phyloP scores from a whole-genome alignment of 805 yeast genomes.

The Ogataea dorogensis region DNA sequence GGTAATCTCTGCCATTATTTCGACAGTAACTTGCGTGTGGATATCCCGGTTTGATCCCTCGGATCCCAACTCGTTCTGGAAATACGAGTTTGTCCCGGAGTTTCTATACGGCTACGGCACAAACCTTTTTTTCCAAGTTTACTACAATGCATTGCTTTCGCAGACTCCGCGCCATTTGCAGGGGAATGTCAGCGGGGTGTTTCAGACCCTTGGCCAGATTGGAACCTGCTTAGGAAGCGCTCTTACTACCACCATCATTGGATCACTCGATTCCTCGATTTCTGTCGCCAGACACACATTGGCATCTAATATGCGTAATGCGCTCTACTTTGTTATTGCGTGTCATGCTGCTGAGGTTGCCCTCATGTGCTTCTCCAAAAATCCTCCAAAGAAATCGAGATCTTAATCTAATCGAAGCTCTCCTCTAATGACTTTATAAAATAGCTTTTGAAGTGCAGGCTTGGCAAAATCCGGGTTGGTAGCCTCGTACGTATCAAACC shows the following conservation, averaged over 20 bases:
- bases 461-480: constrained; percentile 1
- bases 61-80: constrained; percentile 23
- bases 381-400: constrained; percentile 1
- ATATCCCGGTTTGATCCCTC: constrained; percentile 20
- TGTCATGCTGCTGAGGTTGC: constrained; percentile 4
- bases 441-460: not conserved
- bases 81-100: constrained; percentile 26
- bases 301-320: constrained; percentile 3
- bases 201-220: constrained; percentile 37
- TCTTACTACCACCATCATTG: constrained; percentile 26
- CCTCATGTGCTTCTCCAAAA: constrained; percentile 8
- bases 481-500: not conserved
- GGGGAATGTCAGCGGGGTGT: constrained; percentile 39
- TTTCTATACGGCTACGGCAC: constrained; percentile 20
- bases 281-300: not conserved
- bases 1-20: constrained; percentile 12
- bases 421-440: constrained; percentile 1
- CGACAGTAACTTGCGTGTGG: constrained; percentile 23
- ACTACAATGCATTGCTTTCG: constrained; percentile 31
- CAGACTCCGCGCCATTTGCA: constrained; percentile 39
- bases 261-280: constrained; percentile 1
- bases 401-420: not conserved
- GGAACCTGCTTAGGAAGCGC: constrained; percentile 34
- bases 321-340: constrained; percentile 11
- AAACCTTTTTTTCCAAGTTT: constrained; percentile 36